phyloP scores from a whole-genome alignment of 2,329 filamentous ascomycete species.

The Microsporum canis region DNA sequence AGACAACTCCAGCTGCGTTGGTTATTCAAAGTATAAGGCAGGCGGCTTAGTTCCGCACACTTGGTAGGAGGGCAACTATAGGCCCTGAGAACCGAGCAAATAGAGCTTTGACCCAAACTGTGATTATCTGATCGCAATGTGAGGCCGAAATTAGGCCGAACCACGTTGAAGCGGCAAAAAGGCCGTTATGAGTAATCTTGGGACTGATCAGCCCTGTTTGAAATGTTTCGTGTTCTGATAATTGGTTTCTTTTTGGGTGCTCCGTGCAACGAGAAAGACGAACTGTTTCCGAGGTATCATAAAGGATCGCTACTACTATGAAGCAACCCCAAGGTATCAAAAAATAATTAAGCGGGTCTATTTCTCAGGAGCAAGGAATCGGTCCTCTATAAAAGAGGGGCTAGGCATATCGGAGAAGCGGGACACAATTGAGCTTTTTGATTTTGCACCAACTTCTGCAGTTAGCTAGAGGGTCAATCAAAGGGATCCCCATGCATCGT shows the following conservation, averaged over 20 bases:
- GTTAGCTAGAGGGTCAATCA: not conserved
- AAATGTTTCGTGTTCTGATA: not conserved
- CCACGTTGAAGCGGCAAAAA: not conserved
- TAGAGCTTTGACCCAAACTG: not conserved
- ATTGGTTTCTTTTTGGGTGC: not conserved
- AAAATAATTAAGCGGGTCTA: not conserved
- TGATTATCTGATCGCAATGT: not conserved
- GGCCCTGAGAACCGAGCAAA: not conserved
- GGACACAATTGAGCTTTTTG: not conserved
- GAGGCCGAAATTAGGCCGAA: not conserved
- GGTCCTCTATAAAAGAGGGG: not conserved
- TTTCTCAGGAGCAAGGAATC: not conserved
- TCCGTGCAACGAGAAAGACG: not conserved
- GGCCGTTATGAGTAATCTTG: not conserved
- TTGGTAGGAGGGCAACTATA: not conserved
- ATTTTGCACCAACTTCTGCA: not conserved
- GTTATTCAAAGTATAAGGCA: not conserved
- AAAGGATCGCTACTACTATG: not conserved
- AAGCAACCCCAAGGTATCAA: not conserved
- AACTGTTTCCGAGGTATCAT: slow-evolving; percentile 2
- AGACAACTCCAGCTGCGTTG: not conserved
- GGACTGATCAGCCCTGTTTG: not conserved
- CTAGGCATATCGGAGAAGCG: not conserved
- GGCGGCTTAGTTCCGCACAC: not conserved
- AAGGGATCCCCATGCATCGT: not conserved